A percentile compares a stretch with the other conserved stretches of the same genome.
Conservation (phyloP, 2,329 filamentous ascomycete genomes). For the Epichloe glyceriae region DNA sequence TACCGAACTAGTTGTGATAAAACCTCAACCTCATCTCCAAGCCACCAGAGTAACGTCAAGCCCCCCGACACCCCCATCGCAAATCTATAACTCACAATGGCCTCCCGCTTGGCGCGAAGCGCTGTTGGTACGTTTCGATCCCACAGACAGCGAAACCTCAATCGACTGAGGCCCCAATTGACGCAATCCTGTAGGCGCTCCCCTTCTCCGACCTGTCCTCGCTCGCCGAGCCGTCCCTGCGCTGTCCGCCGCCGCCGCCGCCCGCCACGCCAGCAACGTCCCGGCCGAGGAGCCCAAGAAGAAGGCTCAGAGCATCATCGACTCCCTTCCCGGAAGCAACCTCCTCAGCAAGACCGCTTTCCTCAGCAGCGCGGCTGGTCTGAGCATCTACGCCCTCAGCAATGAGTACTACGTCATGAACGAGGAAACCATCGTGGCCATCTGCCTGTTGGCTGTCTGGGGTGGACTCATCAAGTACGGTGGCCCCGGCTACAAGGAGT, state of each 20-base stretch:
- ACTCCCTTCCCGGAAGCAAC: slow-evolving; percentile 83
- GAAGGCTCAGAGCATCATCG: slow-evolving; percentile 92
- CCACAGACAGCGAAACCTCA: slow-evolving; percentile 6
- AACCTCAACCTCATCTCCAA: slow-evolving; percentile 37
- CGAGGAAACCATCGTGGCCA: slow-evolving; percentile 90
- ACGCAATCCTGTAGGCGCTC: slow-evolving; percentile 51
- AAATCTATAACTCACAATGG: slow-evolving; percentile 66
- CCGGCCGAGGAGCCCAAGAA: slow-evolving; percentile 84
- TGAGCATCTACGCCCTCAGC: slow-evolving; percentile 90
- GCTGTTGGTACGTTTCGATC: slow-evolving; percentile 64
- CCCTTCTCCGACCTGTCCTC: slow-evolving; percentile 75
- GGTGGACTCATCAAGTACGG: slow-evolving; percentile 84
- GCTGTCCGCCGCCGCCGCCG: slow-evolving; percentile 52
- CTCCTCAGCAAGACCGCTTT: slow-evolving; percentile 94
- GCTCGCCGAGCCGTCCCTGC: slow-evolving; percentile 63
- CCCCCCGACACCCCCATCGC: slow-evolving; percentile 37
- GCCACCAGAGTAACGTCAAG: slow-evolving; percentile 32
- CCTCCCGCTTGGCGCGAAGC: slow-evolving; percentile 92
- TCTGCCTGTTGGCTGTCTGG: slow-evolving; percentile 91
- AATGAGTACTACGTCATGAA: slow-evolving; percentile 99
- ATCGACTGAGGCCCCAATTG: slow-evolving; percentile 17
- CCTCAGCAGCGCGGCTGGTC: slow-evolving; percentile 80
- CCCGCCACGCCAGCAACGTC: slow-evolving; percentile 61
- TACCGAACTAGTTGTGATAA: slow-evolving; percentile 32
- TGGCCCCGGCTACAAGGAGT: slow-evolving; percentile 82